Evolutionary conservation across 441 rosid species (phyloP), one percentile per base, ranked within the genome.

Genomic region (Mallotus japonicus): DNA sequence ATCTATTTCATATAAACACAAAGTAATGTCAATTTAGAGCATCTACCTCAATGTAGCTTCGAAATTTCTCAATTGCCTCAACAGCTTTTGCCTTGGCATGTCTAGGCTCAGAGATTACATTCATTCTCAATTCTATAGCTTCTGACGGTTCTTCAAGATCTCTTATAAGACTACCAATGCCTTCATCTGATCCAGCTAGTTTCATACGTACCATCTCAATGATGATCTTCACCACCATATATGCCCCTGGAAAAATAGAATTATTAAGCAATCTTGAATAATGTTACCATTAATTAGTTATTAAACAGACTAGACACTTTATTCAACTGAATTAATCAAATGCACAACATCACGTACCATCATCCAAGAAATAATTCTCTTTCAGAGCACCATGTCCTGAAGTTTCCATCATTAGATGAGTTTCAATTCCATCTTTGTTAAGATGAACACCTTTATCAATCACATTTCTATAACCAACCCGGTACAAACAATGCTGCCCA

Each of bases 401-500:
- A 19, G 97, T 94, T 82, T 94, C 99, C 97, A 94, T 94, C 99
- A 90, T 90, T 50, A 94, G 90, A 83, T 90, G 94, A 22, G 95
- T 81, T 73, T 94, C 95, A 20, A 92, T 63, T 7, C 97, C 97
- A 12, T 94, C 92, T 77, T 78, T 66, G 56, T 94, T 88, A 69
- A 94, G 82, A 69, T 87, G 87, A 14, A 87, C 87, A 15, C 97
- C 99, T 73, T 94, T 94, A 70, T 90, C 92, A 46, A 94, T 94
- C 64, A 94, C 97, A 75, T 94, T 94, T 77, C 99, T 80, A 24
- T 94, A 94, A 3, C 97, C 99, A 67, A 94, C 99, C 11, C 97
- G 87, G 22, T 90, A 94, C 79, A 94, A 65, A 83, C 99, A 94
- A 75, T 90, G 99, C 0, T 78, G 87, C 11, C 97, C 99, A 20